A percentile compares a stretch with the other conserved stretches of the same genome.
phyloP scores from a whole-genome alignment of 306 rosid genomes.

The Prosopis cineraria region DNA sequence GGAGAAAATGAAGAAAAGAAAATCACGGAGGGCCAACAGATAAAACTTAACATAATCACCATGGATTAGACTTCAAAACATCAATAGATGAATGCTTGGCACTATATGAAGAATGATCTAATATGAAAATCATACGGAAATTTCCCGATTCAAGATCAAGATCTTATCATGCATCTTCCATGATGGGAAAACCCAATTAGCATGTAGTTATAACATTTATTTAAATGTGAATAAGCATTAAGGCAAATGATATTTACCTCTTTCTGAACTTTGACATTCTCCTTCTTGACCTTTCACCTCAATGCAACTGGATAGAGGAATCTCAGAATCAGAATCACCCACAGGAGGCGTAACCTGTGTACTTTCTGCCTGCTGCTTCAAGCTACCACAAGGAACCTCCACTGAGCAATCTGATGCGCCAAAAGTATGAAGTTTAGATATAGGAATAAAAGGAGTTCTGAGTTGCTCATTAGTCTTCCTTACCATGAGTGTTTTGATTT shows the following conservation, averaged over 20 bases:
- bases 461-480: slow-evolving; percentile 41
- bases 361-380: slow-evolving; percentile 52
- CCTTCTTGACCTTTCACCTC: slow-evolving; percentile 56
- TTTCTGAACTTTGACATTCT: slow-evolving; percentile 53
- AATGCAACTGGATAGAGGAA: slow-evolving; percentile 44
- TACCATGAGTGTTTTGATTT: slow-evolving; percentile 48
- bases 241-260: slow-evolving; percentile 54
- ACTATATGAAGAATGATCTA: background rate
- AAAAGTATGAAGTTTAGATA: slow-evolving; percentile 51
- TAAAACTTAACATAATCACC: background rate
- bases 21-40: background rate
- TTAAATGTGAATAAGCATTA: background rate
- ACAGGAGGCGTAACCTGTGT: slow-evolving; percentile 25
- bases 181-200: background rate
- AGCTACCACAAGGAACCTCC: slow-evolving; percentile 40
- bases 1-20: background rate
- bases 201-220: slow-evolving; percentile 5
- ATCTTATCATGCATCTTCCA: slow-evolving; percentile 17
- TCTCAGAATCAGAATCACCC: slow-evolving; percentile 46
- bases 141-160: slow-evolving; percentile 15
- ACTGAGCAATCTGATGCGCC: slow-evolving; percentile 47
- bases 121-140: slow-evolving; percentile 2
- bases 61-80: background rate
- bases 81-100: background rate
- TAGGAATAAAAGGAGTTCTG: slow-evolving; percentile 49